Base-by-base conservation (phyloP, 441 rosid species). In the Manihot esculenta region DNA sequence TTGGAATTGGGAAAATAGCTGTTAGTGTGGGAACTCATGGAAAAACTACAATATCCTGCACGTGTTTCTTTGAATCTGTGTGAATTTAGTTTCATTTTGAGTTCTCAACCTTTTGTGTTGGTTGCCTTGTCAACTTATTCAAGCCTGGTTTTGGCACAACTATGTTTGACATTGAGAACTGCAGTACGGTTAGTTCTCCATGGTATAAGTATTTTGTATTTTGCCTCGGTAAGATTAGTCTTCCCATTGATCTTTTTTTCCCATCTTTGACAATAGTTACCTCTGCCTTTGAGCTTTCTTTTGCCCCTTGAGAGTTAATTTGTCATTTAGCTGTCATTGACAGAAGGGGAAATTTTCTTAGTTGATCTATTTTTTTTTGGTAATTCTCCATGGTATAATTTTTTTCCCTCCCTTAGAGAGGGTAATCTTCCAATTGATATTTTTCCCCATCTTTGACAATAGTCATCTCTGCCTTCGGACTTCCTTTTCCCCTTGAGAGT, bases 131-230 rank as follows among this genome's bases (percentile, higher is more conserved):
- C 50, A 5, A 23, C 35, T 8, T 71, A 14, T 70, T 21, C 1
- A 20, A 27, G 33, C 56, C 8, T 7, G 20, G 14, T 30, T 26
- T 21, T 15, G 54, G 47, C 27, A 57, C 49, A 67, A 20, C 38
- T 56, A 13, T n/a, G 33, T n/a, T 15, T 15, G 30, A 21, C 54
- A 15, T 67, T 57, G 35, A 50, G 70, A 67, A 35, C 14, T 21
- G 21, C 44, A 26, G 27, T 66, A 50, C 20, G 35, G 61, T 53
- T 38, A 5, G 21, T 18, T 44, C 21, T 64, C 44, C 9, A 30
- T 14, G 24, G 23, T 65, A 18, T 51, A 20, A 55, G 48, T 66
- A 66, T 35, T 48, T 66, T 50, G 48, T 66, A 66, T 35, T 48
- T 66, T 50, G 23, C 21, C 70, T 45, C 59, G 1, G 20, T 30